Base-by-base conservation (phyloP, 2,329 filamentous ascomycete species). In the Trichothecium sympodiale region DNA sequence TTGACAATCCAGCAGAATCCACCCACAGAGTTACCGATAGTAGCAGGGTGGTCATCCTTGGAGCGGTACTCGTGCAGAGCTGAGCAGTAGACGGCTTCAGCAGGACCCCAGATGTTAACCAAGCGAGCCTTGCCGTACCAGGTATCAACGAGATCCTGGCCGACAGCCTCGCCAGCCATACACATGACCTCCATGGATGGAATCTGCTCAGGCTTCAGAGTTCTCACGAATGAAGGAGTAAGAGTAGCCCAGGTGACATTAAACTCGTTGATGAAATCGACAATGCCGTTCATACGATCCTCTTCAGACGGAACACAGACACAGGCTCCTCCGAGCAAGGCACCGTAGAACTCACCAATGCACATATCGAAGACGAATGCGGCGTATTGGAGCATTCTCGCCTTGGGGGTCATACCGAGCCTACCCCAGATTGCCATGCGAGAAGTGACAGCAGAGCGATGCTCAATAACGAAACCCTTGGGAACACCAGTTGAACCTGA, bases 271-370 rank as follows among this genome's bases (percentile, higher is more conserved):
- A 35, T 29, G 14, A n/a, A 37, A 3, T n/a, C 18, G 7, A 17
- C 35, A 7, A 39, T 9, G 23, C 29, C 18, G 29, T 31, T 28
- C 28, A 32, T 17, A 10, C 37, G 18, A 18, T 26, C 17, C 1
- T 51, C 47, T n/a, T 64, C 57, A 2, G 52, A 56, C 1, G 60
- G 56, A 1, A 64, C 48, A 18, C 60, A 63, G 1, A 65, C 42
- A 16, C 55, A 59, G 5, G 57, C 61, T 14, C 62, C 62, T 4
- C 46, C 37, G 13, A 32, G n/a, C 13, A 35, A 25, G 4, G 37
- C 18, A 5, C 14, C 14, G n/a, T 28, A 12, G 20, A 33, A 36
- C 33, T 39, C 33, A 15, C 14, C 29, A n/a, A 36, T 14, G 8
- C 17, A 27, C n/a, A 29, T 13, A 23, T 36, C 37, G 25, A 39